Base-by-base conservation (phyloP, 2,329 filamentous ascomycete genomes). In the Diaporthe destruens region DNA sequence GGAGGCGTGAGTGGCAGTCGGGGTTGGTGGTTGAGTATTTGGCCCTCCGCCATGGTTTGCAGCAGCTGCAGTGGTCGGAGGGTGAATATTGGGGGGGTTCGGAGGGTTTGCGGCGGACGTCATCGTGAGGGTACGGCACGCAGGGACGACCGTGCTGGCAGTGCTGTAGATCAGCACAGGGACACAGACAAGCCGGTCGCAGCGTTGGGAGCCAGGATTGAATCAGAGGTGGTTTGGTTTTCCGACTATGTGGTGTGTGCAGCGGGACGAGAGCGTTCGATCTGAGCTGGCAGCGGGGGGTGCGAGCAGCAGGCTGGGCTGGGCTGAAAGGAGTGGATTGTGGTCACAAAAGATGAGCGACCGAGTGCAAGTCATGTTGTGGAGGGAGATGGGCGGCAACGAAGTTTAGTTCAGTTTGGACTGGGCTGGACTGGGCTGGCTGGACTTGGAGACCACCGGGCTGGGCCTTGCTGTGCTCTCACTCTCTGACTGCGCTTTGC, bases 1-100 rank as follows among this genome's bases (percentile, higher is more conserved):
- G 54, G 94, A 94, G 81, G 87, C 80, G 81, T 87, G 79, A 82
- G 84, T 82, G 80, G 82, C 72, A 84, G 80, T 78, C 80, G 83
- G 61, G 36, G 68, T 72, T 18, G 75, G 72, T 49, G 71, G 71
- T 32, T 74, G 71, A 23, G 59, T 47, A 16, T 54, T 44, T 36
- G 63, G 44, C 23, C 61, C 61, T 66, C 61, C 61, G 32, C 57
- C 57, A 47, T 67, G 42, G 68, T 66, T 72, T 5, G 67, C 51
- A 66, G 61, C 32, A 49, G 61, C 61, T 39, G 61, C 47, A 39
- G 65, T 49, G 49, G 71, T 49, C 47, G 72, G 72, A 29, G 72
- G 72, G 61, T 68, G 65, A 55, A 72, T 59, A 47, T 65, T 65
- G 39, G 72, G 72, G 34, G 72, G 72, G 20, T 66, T 59, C 47